Base-by-base conservation (phyloP, 176 grass and related monocot genomes). In the Musa schizocarpa region DNA sequence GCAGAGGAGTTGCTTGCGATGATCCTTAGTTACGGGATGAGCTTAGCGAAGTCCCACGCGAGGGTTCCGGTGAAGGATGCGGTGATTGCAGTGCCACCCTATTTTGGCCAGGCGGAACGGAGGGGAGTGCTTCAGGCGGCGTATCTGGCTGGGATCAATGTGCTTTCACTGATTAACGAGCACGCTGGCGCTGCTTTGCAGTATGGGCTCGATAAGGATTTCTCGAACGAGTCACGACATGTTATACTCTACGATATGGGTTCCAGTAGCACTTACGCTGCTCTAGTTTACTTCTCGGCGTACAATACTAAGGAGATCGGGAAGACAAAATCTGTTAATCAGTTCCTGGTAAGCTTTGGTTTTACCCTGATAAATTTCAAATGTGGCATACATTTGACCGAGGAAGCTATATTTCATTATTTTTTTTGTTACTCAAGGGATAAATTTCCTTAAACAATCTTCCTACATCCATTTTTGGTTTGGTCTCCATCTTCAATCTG, bases 241-340 rank as follows among this genome's bases (percentile, higher is more conserved):
- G 91, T 99, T 24, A 85, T 99, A 77, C 85, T 99, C 49, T 95
- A 99, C 54, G 96, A 99, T 82, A 99, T 95, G 88, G 96, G 96
- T 6, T 85, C 96, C 8, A 85, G 96, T 75, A 99, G 91, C 81
- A 95, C 96, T 17, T 99, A 99, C 58, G 88, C 96, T 13, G 88
- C 96, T 27, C 87, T 99, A 56, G 96, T 99, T 50, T 83, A 92
- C 80, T 99, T 84, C 79, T 99, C 96, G 0, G 77, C 90, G 6
- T 99, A 99, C 78, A 99, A 75, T 62, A 72, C 78, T 53, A 99
- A 99, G 82, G 86, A 99, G 52, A 92, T 85, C 34, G 96, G 91
- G 54, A 99, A 89, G 68, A 99, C 86, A 0, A 76, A 89, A 2
- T 86, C 96, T 1, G 91, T 76, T 9, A 99, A 99, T 70, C 91